A percentile compares a stretch with the other conserved stretches of the same genome.
Conservation (phyloP, 306 rosid species). For the Trichosanthes truncata region DNA sequence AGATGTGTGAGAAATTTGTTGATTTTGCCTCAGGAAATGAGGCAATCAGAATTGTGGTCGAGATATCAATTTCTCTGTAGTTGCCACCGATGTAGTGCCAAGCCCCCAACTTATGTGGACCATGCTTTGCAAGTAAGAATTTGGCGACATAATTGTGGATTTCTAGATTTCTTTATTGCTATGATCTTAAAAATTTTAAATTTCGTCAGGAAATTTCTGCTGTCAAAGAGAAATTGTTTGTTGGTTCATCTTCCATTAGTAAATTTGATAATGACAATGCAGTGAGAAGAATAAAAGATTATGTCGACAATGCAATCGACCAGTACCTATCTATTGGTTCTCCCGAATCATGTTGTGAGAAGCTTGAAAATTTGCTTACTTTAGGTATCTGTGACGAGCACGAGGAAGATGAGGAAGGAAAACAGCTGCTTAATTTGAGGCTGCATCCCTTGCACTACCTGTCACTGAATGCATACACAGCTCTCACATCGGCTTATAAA, state of each 20-base stretch:
- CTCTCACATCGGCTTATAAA: slow-evolving; percentile 63
- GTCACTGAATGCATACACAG: slow-evolving; percentile 51
- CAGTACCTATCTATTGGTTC: slow-evolving; percentile 48
- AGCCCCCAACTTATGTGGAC: slow-evolving; percentile 43
- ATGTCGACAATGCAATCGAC: slow-evolving; percentile 35
- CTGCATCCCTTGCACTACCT: slow-evolving; percentile 59
- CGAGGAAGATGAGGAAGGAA: slow-evolving; percentile 24
- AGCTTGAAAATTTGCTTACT: slow-evolving; percentile 41
- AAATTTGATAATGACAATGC: slow-evolving; percentile 22
- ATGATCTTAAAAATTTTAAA: background rate
- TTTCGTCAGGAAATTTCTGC: slow-evolving; percentile 45
- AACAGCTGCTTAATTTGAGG: slow-evolving; percentile 19
- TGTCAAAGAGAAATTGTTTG: slow-evolving; percentile 13
- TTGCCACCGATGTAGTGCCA: slow-evolving; percentile 44
- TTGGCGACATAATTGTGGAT: background rate
- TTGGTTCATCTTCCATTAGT: slow-evolving; percentile 18
- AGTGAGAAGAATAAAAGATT: slow-evolving; percentile 27
- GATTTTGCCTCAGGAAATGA: slow-evolving; percentile 29
- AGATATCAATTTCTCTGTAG: slow-evolving; percentile 56
- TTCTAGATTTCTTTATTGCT: background rate
- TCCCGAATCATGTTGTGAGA: slow-evolving; percentile 42
- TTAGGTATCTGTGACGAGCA: slow-evolving; percentile 30
- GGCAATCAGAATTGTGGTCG: slow-evolving; percentile 64
- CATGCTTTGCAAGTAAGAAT: slow-evolving; percentile 53
- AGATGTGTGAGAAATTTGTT: background rate